Percentiles rank a stretch among this genome's conserved stretches.
These are phyloP conservation scores for Glycine tomentella DNA, from an alignment of 306 rosid species.

Conservation along the genomic window DNA sequence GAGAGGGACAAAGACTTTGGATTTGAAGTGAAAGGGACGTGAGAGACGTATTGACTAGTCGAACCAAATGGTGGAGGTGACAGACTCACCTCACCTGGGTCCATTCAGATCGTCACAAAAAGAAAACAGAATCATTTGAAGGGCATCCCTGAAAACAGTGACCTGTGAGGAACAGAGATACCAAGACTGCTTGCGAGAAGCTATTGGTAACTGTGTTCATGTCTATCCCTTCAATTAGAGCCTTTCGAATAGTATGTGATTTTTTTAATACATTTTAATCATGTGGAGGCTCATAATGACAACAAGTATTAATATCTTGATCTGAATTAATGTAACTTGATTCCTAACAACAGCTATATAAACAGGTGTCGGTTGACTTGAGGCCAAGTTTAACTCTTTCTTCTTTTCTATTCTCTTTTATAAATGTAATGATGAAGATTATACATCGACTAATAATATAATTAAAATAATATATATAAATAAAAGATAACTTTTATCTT, in stretches of 20 bases:
- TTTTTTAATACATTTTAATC: background rate
- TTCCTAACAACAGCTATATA: no score
- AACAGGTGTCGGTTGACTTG: no score
- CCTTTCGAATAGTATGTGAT: background rate
- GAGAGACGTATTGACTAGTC: conserved; percentile 9
- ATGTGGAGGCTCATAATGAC: background rate
- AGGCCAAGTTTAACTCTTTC: no score
- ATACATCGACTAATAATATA: no score
- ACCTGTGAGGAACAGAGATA: no score
- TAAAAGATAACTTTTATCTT: no score
- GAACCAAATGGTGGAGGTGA: background rate
- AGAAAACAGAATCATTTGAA: background rate
- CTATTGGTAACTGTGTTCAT: background rate
- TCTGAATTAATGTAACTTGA: background rate
- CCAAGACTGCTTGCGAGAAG: background rate
- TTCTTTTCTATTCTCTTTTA: no score
- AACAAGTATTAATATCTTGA: background rate
- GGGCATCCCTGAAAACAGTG: no score
- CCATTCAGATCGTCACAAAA: conserved; percentile 30
- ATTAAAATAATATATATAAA: no score
- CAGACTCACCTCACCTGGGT: background rate
- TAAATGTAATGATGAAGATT: no score
- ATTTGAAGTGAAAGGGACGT: conserved; percentile 22
- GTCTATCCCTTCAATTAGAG: background rate
- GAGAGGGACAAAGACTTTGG: conserved; percentile 32